Conservation (phyloP, 106 monocot species). For the Narthecium ossifragum region DNA sequence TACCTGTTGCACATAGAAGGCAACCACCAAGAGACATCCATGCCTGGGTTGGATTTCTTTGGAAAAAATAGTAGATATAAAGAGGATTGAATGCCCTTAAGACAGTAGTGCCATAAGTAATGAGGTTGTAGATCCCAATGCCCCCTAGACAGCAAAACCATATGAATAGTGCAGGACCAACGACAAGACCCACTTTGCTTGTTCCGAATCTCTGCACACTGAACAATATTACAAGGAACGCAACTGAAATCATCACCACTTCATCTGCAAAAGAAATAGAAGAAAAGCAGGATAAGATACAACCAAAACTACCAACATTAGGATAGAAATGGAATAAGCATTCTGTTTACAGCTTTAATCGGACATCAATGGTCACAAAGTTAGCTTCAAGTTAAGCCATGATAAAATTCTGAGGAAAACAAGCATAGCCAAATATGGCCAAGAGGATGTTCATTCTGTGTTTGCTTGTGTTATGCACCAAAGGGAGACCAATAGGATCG, state of each 20-base stretch:
- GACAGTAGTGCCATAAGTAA: conserved; percentile 48
- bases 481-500: too few relatives aligned
- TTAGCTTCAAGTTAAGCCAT: too few relatives aligned
- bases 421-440: too few relatives aligned
- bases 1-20: conserved; percentile 85
- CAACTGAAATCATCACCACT: conserved; percentile 83
- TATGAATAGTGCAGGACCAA: conserved; percentile 83
- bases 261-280: conserved; percentile 40
- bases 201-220: conserved; percentile 83
- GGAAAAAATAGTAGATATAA: conserved; percentile 58
- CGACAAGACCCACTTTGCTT: conserved; percentile 79
- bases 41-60: conserved; percentile 56
- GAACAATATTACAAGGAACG: conserved; percentile 74
- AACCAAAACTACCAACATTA: too few relatives aligned
- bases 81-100: conserved; percentile 76
- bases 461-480: too few relatives aligned
- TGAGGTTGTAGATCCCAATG: conserved; percentile 78
- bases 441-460: too few relatives aligned
- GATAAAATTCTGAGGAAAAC: too few relatives aligned
- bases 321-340: background rate
- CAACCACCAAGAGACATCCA: conserved; percentile 88
- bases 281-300: background rate
- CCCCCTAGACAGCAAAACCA: conserved; percentile 87
- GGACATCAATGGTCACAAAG: background rate
- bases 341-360: background rate